These are phyloP conservation scores for Paraurostyla sp. DNA, from an alignment of 73 alveolate species.

Conservation along the genomic window DNA sequence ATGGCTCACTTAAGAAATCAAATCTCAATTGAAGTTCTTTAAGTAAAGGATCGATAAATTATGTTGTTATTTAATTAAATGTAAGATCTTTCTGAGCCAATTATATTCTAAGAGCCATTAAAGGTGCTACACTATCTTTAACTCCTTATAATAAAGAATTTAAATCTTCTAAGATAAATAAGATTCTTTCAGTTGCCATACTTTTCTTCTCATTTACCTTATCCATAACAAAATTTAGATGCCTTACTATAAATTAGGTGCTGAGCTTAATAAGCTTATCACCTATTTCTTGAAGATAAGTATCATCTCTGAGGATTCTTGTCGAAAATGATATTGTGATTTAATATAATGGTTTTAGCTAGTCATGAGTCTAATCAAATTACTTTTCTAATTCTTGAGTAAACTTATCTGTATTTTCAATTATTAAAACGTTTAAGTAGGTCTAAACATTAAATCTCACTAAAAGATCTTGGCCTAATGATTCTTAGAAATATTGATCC, in stretches of 20 bases:
- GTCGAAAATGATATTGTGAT: not conserved
- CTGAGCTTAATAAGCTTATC: conserved; percentile 49
- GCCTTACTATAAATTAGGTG: conserved; percentile 33
- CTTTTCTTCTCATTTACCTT: conserved; percentile 54
- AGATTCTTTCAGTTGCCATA: conserved; percentile 51
- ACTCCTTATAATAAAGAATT: not conserved
- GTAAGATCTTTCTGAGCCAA: not conserved
- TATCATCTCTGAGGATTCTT: conserved; percentile 11
- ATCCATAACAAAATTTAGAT: conserved; percentile 44
- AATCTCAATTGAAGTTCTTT: conserved; percentile 41
- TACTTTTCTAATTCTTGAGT: conserved; percentile 39
- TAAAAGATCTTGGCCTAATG: not conserved
- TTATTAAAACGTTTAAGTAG: conserved; percentile 17
- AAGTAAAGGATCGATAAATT: conserved; percentile 8
- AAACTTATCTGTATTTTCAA: conserved; percentile 24
- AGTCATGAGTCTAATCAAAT: conserved; percentile 44
- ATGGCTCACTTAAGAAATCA: conserved; percentile 25
- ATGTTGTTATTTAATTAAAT: not conserved
- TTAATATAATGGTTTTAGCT: not conserved
- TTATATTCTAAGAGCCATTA: not conserved
- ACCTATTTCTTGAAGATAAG: conserved; percentile 38
- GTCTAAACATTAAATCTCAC: conserved; percentile 32
- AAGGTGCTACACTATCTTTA: not conserved
- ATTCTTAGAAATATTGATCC: not conserved
- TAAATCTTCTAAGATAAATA: conserved; percentile 56